Percentiles rank a stretch among this genome's conserved stretches.
phyloP scores from a whole-genome alignment of 1,139 yeast genomes.

The Arxiozyma slooffiae region DNA sequence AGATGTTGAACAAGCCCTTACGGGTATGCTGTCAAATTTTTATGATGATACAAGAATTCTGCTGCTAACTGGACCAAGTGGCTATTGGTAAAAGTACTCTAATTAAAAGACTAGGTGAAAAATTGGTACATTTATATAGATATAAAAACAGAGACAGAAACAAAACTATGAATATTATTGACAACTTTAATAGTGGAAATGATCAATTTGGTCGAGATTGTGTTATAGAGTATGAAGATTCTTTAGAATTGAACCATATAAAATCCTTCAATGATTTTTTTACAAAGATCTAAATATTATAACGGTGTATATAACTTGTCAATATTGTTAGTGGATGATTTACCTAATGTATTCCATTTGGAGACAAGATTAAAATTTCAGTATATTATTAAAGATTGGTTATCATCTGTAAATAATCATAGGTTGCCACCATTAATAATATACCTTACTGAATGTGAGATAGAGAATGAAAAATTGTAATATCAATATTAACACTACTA shows the following conservation, averaged over 20 bases:
- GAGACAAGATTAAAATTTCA: conserved; percentile 52
- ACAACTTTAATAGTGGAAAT: not conserved
- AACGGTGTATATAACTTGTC: conserved; percentile 37
- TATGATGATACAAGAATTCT: conserved; percentile 37
- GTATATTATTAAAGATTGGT: conserved; percentile 47
- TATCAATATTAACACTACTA: conserved; percentile 46
- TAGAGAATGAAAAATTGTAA: conserved; percentile 32
- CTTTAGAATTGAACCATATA: conserved; percentile 35
- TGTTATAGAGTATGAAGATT: conserved; percentile 45
- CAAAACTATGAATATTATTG: not conserved
- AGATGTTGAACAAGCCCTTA: conserved; percentile 43
- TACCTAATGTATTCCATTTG: conserved; percentile 68
- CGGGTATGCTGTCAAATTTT: conserved; percentile 38
- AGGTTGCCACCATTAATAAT: conserved; percentile 63
- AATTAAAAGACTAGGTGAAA: conserved; percentile 45
- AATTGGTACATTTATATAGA: conserved; percentile 32
- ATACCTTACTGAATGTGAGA: conserved; percentile 70
- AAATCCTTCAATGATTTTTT: conserved; percentile 53
- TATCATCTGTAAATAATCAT: conserved; percentile 31
- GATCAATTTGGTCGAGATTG: not conserved
- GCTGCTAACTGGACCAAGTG: conserved; percentile 77
- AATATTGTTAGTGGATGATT: conserved; percentile 63
- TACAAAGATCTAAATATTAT: conserved; percentile 44
- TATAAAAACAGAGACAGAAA: not conserved
- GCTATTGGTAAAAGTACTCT: conserved; percentile 72